phyloP scores from a whole-genome alignment of 768 basidiomycete species.

The Mycena indigotica region DNA sequence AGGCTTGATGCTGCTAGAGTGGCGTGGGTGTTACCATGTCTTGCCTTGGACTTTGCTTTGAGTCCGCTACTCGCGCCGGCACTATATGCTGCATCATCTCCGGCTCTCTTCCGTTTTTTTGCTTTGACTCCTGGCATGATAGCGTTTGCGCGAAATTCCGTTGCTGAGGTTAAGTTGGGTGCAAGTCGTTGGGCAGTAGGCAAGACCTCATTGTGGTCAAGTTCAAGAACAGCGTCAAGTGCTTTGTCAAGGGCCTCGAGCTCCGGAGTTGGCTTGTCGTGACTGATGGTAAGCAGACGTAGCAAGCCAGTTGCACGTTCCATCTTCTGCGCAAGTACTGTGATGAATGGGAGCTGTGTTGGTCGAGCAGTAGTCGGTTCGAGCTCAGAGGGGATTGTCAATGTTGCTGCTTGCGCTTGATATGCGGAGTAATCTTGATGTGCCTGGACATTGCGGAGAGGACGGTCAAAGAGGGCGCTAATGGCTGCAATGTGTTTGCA shows the following conservation, averaged over 20 bases:
- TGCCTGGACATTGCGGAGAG: neutral
- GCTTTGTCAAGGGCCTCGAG: neutral
- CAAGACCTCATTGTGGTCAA: neutral
- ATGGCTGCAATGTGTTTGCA: constrained; percentile 28
- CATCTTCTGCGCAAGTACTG: neutral
- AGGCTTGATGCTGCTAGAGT: no score
- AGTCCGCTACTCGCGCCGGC: constrained; percentile 1
- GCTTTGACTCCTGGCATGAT: constrained; percentile 10
- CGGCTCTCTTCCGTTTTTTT: neutral
- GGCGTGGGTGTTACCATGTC: no score
- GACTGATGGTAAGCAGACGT: neutral
- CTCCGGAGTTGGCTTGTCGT: neutral
- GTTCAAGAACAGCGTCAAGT: constrained; percentile 1
- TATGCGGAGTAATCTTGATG: neutral
- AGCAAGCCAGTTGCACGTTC: constrained; percentile 3
- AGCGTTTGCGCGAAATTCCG: neutral
- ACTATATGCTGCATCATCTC: constrained; percentile 9
- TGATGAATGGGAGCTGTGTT: neutral
- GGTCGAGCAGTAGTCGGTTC: neutral
- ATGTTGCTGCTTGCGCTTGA: neutral
- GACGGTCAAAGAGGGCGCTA: constrained; percentile 9
- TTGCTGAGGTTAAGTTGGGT: neutral
- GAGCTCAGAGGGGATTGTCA: no score
- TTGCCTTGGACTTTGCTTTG: neutral
- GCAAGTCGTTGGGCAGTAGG: neutral